Conservation (phyloP, 2,329 filamentous ascomycete genomes). For the Epichloe elymi region DNA sequence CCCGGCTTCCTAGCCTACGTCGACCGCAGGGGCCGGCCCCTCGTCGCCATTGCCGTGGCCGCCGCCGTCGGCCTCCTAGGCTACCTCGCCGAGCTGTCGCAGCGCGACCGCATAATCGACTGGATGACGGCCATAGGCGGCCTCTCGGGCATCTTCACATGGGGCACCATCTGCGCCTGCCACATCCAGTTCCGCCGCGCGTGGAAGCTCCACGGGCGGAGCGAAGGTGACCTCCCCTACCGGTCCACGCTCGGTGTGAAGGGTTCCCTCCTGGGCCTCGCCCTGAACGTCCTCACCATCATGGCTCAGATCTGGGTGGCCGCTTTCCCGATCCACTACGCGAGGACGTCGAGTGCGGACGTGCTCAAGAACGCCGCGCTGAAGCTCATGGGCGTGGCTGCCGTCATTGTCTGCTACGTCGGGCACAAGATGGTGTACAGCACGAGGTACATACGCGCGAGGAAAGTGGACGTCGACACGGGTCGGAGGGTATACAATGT, state of each 20-base stretch:
- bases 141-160: conserved; percentile 58
- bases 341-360: background rate
- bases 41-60: conserved; percentile 53
- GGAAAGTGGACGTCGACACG: conserved; percentile 1
- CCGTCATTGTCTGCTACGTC: background rate
- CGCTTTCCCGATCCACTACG: background rate
- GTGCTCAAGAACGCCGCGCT: background rate
- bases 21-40: conserved; percentile 62
- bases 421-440: conserved; percentile 1
- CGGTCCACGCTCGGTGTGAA: background rate
- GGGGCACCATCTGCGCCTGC: conserved; percentile 62
- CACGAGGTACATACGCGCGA: background rate
- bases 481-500: conserved; percentile 3
- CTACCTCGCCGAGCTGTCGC: conserved; percentile 49
- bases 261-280: conserved; percentile 1
- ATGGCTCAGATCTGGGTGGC: conserved; percentile 2
- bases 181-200: conserved; percentile 64
- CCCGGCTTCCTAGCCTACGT: conserved; percentile 37
- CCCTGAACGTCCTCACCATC: background rate
- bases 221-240: background rate
- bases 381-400: background rate
- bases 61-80: conserved; percentile 54
- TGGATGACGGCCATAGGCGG: conserved; percentile 68
- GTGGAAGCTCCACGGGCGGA: background rate
- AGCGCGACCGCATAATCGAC: conserved; percentile 50